These are phyloP conservation scores for Geranomyces michiganensis DNA, from an alignment of 192 early-diverging fungal species.

Conservation along the genomic window DNA sequence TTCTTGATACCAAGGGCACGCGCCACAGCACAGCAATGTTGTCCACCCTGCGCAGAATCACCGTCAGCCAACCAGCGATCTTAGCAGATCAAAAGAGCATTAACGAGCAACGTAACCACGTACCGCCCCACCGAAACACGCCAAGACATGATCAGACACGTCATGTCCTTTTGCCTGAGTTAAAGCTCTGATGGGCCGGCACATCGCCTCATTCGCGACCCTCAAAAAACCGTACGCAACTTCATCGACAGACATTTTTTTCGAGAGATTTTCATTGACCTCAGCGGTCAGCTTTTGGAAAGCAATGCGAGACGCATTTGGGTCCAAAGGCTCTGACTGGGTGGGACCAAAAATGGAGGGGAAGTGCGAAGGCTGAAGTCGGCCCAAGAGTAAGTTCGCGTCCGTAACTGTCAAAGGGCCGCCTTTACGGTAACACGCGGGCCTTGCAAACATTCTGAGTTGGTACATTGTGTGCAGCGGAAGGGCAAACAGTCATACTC, in stretches of 20 bases:
- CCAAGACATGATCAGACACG: slow-evolving; percentile 77
- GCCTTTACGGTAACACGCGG: slow-evolving; percentile 93
- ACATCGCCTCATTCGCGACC: slow-evolving; percentile 97
- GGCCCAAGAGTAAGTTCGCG: slow-evolving; percentile 88
- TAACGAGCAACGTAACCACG: not conserved
- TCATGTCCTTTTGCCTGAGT: slow-evolving; percentile 94
- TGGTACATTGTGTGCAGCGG: not conserved
- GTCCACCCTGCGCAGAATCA: slow-evolving; percentile 68
- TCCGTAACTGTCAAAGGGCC: slow-evolving; percentile 90
- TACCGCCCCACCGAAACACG: slow-evolving; percentile 91
- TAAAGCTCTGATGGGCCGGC: slow-evolving; percentile 87
- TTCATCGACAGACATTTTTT: slow-evolving; percentile 74
- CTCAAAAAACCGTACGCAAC: slow-evolving; percentile 92
- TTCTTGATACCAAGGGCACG: slow-evolving; percentile 78
- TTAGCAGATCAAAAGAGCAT: not conserved
- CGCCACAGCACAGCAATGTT: slow-evolving; percentile 96
- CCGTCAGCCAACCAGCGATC: not conserved
- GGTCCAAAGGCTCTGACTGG: slow-evolving; percentile 81
- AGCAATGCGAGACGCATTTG: slow-evolving; percentile 57
- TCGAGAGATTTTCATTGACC: slow-evolving; percentile 58
- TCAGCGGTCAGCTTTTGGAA: slow-evolving; percentile 68
- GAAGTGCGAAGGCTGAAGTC: slow-evolving; percentile 83
- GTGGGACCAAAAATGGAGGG: slow-evolving; percentile 91
- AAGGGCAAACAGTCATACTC: not conserved
- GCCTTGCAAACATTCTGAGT: slow-evolving; percentile 33